Percentiles rank a stretch among this genome's conserved stretches.
Conservation (phyloP, 306 rosid genomes). For the Herpetospermum pedunculosum region DNA sequence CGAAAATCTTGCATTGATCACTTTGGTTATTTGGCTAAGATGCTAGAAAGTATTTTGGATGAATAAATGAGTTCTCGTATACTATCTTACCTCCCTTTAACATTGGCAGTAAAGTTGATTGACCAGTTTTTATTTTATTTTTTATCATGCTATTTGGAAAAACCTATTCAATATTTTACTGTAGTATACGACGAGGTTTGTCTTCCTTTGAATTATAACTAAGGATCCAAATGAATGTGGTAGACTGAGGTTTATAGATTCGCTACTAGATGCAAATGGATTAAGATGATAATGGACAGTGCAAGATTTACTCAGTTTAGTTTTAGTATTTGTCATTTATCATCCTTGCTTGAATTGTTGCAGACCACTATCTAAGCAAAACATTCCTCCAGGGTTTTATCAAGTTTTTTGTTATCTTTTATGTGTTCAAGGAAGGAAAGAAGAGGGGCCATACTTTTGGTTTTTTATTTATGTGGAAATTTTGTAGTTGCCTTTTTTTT, state of each 20-base stretch:
- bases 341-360: background rate
- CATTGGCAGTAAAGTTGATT: background rate
- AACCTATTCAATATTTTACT: constrained; percentile 6
- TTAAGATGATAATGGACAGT: background rate
- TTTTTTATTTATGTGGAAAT: too few species aligned
- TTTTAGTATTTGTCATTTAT: background rate
- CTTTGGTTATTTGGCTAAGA: background rate
- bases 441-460: background rate
- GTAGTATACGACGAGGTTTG: constrained; percentile 85
- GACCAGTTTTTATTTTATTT: background rate
- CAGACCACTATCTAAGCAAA: background rate
- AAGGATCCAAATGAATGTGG: background rate
- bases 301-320: background rate
- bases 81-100: background rate
- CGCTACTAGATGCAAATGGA: background rate
- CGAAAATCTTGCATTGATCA: background rate
- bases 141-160: background rate
- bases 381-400: background rate
- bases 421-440: background rate
- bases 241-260: background rate
- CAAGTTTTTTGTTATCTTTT: background rate
- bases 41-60: background rate
- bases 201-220: background rate
- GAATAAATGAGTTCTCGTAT: background rate
- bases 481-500: too few species aligned